phyloP scores from a whole-genome alignment of 2,329 filamentous ascomycete species.

The Paraphoma sp. region DNA sequence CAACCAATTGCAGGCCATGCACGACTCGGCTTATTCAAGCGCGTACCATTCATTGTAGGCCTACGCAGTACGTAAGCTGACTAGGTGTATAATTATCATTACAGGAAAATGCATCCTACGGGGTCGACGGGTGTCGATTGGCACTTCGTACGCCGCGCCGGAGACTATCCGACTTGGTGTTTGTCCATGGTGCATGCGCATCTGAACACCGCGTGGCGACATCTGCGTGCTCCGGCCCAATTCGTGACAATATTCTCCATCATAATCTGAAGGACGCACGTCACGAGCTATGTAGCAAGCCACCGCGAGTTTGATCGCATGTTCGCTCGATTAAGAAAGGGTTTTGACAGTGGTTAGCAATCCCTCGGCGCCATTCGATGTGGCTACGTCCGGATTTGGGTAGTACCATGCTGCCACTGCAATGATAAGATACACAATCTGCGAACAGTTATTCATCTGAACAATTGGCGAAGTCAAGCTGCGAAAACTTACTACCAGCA shows the following conservation, averaged over 20 bases:
- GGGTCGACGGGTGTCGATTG: background rate
- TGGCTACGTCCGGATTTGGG: constrained; percentile 56
- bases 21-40: background rate
- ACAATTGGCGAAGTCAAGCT: no score
- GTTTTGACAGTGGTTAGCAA: background rate
- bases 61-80: background rate
- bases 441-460: constrained; percentile 1
- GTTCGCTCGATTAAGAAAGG: no score
- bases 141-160: background rate
- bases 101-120: no score
- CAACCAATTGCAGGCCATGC: background rate
- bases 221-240: background rate
- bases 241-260: no score
- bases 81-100: no score
- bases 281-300: no score
- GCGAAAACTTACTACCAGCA: constrained; percentile 64
- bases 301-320: no score
- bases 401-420: constrained; percentile 68
- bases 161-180: background rate
- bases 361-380: constrained; percentile 31
- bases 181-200: background rate
- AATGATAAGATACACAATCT: constrained; percentile 68
- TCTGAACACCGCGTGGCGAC: background rate
- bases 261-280: no score
- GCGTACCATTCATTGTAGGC: background rate